These are phyloP conservation scores for Diaporthe sp. DNA, from an alignment of 2,329 filamentous ascomycete species.

Conservation along the genomic window DNA sequence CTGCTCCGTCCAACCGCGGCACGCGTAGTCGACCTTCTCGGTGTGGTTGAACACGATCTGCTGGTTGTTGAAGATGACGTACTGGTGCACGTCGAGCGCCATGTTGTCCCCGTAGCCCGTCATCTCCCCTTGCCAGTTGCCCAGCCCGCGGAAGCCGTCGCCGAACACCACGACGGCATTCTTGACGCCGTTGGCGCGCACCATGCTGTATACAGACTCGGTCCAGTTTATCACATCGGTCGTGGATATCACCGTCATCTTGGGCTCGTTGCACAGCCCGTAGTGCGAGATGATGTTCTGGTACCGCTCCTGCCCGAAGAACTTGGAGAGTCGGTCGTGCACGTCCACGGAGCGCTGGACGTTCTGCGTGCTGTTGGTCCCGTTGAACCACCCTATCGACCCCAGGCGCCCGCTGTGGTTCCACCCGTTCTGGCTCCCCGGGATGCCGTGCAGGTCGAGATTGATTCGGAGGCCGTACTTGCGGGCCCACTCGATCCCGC, in stretches of 20 bases:
- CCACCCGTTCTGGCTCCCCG: constrained; percentile 97
- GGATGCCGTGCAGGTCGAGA: constrained; percentile 90
- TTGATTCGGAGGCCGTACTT: constrained; percentile 94
- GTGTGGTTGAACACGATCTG: constrained; percentile 86
- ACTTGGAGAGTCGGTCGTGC: constrained; percentile 86
- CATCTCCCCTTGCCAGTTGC: constrained; percentile 89
- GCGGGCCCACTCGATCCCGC: constrained; percentile 92
- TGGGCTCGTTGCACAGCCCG: constrained; percentile 93
- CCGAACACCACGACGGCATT: constrained; percentile 82
- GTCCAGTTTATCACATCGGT: constrained; percentile 84
- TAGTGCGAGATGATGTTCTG: constrained; percentile 93
- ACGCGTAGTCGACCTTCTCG: constrained; percentile 88
- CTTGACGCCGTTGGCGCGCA: constrained; percentile 80
- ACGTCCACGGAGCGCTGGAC: constrained; percentile 85
- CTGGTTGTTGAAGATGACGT: constrained; percentile 95
- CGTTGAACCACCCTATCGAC: constrained; percentile 87
- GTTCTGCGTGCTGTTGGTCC: constrained; percentile 83
- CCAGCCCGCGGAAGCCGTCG: constrained; percentile 92
- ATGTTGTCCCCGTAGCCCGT: constrained; percentile 74
- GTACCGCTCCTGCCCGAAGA: constrained; percentile 95
- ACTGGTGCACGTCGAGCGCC: constrained; percentile 97
- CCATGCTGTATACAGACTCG: constrained; percentile 73
- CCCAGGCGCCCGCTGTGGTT: constrained; percentile 93
- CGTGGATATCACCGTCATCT: constrained; percentile 79
- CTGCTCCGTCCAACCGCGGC: constrained; percentile 86